Percentiles rank a stretch among this genome's conserved stretches.
phyloP scores from a whole-genome alignment of 108 stramenopile genomes.

The Cyclostephanos invisitatus region DNA sequence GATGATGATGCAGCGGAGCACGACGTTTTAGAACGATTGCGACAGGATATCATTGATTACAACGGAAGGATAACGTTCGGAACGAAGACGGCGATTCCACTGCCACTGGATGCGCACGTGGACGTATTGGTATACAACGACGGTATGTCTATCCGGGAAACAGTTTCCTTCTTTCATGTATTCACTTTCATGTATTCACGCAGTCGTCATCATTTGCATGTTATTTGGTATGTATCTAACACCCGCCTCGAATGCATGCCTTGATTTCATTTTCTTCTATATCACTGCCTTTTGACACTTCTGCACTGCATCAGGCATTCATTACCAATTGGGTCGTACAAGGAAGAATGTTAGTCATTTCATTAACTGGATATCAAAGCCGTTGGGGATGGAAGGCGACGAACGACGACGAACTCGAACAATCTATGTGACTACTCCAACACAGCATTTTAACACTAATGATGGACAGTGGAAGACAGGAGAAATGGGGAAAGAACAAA shows the following conservation, averaged over 20 bases:
- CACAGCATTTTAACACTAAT: slow-evolving; percentile 31
- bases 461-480: slow-evolving; percentile 12
- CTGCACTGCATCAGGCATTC: not conserved
- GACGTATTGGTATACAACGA: slow-evolving; percentile 30
- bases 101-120: not conserved
- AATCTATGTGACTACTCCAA: slow-evolving; percentile 27
- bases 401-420: slow-evolving; percentile 10
- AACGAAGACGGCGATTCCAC: slow-evolving; percentile 13
- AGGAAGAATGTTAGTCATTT: slow-evolving; percentile 6
- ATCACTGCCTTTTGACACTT: not conserved
- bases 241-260: no score
- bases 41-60: slow-evolving; percentile 3
- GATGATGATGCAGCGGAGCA: slow-evolving; percentile 5
- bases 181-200: no score
- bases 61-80: slow-evolving; percentile 25
- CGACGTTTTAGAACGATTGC: slow-evolving; percentile 9
- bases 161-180: no score
- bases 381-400: slow-evolving; percentile 6
- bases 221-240: no score
- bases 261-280: not conserved
- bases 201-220: not conserved
- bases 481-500: not conserved
- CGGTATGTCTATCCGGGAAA: not conserved
- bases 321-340: not conserved
- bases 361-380: slow-evolving; percentile 8